Conservation (phyloP, 1,284 basidiomycete species). For the Cryptococcus sp. region DNA sequence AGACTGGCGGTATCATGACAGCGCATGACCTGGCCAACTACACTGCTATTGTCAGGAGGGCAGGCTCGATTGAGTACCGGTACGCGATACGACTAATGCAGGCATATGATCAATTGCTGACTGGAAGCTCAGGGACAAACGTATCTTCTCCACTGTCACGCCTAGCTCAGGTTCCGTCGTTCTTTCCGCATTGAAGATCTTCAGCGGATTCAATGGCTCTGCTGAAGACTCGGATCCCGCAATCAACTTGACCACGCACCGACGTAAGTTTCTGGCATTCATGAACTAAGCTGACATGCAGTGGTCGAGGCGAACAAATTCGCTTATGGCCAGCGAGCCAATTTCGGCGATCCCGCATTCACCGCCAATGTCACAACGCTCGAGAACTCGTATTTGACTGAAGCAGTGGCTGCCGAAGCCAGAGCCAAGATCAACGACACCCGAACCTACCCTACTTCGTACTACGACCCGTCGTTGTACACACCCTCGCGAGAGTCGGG, state of each 20-base stretch:
- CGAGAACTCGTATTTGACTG: conserved; percentile 45
- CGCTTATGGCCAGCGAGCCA: conserved; percentile 52
- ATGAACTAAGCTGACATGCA: neutral
- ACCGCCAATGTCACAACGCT: conserved; percentile 49
- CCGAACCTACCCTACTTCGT: conserved; percentile 28
- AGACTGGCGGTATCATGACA: conserved; percentile 31
- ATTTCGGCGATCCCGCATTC: conserved; percentile 53
- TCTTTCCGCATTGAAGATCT: conserved; percentile 42
- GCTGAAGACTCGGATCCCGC: conserved; percentile 20
- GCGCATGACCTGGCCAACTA: conserved; percentile 17
- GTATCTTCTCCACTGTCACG: conserved; percentile 32
- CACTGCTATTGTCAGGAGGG: too few species aligned
- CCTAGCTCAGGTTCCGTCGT: conserved; percentile 37
- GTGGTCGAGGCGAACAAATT: conserved; percentile 54
- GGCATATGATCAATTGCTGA: neutral
- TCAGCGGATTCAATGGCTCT: conserved; percentile 31
- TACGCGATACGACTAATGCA: too few species aligned
- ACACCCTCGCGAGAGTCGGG: conserved; percentile 45
- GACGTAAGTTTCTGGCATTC: conserved; percentile 19
- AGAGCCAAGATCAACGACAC: conserved; percentile 41
- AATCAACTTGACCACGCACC: conserved; percentile 47
- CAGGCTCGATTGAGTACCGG: too few species aligned
- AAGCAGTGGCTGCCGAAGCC: conserved; percentile 34
- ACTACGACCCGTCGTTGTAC: conserved; percentile 51
- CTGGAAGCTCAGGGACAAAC: conserved; percentile 26